Percentiles rank a stretch among this genome's conserved stretches.
These are phyloP conservation scores for Populus alba DNA, from an alignment of 345 rosid genomes.

Conservation along the genomic window DNA sequence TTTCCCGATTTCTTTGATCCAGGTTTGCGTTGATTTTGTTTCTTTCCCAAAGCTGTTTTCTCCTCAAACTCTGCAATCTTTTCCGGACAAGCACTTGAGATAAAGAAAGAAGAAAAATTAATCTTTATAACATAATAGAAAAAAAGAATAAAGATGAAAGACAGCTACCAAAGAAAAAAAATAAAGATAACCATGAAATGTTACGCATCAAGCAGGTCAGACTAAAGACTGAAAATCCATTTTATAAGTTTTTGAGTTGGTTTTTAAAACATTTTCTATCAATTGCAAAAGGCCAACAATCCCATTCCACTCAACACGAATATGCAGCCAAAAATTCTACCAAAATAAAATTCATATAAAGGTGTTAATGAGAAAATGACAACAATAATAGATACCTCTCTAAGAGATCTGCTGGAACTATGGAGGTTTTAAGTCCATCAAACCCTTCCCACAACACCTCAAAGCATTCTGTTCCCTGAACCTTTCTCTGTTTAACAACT, in stretches of 20 bases:
- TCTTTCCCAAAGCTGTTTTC: slow-evolving; percentile 49
- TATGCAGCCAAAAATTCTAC: background rate
- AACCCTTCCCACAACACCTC: slow-evolving; percentile 74
- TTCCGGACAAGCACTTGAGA: slow-evolving; percentile 82
- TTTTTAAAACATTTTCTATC: background rate
- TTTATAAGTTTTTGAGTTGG: background rate
- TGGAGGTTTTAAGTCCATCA: slow-evolving; percentile 59
- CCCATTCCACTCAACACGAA: too few species aligned
- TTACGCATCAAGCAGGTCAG: background rate
- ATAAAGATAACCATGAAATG: background rate
- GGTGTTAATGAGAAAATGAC: background rate
- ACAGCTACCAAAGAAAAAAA: too few species aligned
- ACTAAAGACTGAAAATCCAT: background rate
- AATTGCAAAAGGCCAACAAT: too few species aligned
- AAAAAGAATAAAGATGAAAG: background rate
- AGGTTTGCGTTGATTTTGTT: slow-evolving; percentile 36
- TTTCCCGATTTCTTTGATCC: slow-evolving; percentile 41
- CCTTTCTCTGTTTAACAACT: slow-evolving; percentile 65
- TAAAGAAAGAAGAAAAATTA: background rate
- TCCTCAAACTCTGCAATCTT: slow-evolving; percentile 66
- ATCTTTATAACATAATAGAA: background rate
- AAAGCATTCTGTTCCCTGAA: slow-evolving; percentile 66
- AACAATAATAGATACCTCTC: slow-evolving; percentile 46
- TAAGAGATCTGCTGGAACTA: slow-evolving; percentile 75
- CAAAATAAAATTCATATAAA: too few species aligned